These are phyloP conservation scores for Chenopodium berlandieri DNA, from an alignment of 148 eudicot genomes.

Conservation along the genomic window DNA sequence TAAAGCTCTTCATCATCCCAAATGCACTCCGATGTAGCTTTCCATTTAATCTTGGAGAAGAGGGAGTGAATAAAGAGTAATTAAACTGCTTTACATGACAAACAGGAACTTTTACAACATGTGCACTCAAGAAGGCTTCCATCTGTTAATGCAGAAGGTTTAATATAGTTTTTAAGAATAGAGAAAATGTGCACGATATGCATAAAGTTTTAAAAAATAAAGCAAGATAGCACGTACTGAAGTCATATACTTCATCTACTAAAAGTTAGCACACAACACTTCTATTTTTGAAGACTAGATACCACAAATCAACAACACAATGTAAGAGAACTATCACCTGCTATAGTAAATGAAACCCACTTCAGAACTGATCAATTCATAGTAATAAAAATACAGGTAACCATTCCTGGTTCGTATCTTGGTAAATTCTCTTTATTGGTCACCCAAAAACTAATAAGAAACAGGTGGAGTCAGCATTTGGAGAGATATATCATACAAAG, in stretches of 20 bases:
- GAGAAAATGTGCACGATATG: too few relatives aligned
- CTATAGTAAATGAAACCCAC: not conserved
- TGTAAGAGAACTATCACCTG: not conserved
- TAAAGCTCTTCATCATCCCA: constrained; percentile 39
- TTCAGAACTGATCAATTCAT: not conserved
- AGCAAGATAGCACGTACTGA: not conserved
- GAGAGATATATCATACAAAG: not conserved
- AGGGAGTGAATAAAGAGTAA: constrained; percentile 28
- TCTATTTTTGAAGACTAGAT: not conserved
- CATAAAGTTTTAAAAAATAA: not conserved
- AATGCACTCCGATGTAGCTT: constrained; percentile 34
- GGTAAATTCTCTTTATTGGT: too few relatives aligned
- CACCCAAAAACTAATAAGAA: too few relatives aligned
- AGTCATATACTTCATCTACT: not conserved
- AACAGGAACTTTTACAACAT: constrained; percentile 32
- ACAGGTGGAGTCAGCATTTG: too few relatives aligned
- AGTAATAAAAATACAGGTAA: too few relatives aligned
- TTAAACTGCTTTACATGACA: constrained; percentile 25
- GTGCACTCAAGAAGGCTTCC: constrained; percentile 62
- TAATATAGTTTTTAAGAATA: not conserved
- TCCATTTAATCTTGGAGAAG: constrained; percentile 21
- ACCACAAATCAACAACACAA: not conserved
- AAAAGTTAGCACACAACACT: not conserved
- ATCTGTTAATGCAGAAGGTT: constrained; percentile 34
- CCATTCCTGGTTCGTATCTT: too few relatives aligned